Percentiles rank a stretch among this genome's conserved stretches.
phyloP scores from a whole-genome alignment of 2,329 filamentous ascomycete species.

The Nigrospora oryzae region DNA sequence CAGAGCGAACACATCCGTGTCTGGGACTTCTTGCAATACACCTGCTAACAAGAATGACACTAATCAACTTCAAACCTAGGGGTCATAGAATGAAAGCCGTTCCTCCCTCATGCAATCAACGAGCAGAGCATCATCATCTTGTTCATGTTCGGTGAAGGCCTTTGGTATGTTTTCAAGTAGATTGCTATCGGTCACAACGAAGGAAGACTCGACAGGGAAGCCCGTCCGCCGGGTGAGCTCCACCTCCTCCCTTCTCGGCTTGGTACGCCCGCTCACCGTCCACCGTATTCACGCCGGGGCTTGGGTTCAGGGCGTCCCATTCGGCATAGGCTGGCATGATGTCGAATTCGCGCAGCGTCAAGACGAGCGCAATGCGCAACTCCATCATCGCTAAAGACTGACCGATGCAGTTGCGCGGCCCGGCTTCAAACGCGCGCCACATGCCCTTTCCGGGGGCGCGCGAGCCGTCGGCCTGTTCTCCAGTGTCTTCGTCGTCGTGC shows the following conservation, averaged over 20 bases:
- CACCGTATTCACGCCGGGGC: conserved; percentile 6
- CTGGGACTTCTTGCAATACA: too few species aligned
- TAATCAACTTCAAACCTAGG: too few species aligned
- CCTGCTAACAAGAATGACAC: too few species aligned
- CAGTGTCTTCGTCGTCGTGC: not conserved
- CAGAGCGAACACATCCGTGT: too few species aligned
- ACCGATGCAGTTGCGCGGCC: conserved; percentile 19
- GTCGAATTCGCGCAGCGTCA: conserved; percentile 12
- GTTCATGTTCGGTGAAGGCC: too few species aligned
- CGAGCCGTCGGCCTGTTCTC: conserved; percentile 6
- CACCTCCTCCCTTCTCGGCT: conserved; percentile 11
- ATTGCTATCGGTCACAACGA: too few species aligned
- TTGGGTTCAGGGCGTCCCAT: conserved; percentile 10
- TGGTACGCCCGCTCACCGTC: conserved; percentile 14
- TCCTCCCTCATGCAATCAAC: too few species aligned
- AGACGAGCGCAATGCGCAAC: conserved; percentile 12
- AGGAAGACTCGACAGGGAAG: conserved; percentile 1
- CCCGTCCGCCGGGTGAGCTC: conserved; percentile 7
- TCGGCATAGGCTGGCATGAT: conserved; percentile 21
- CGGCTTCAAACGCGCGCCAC: conserved; percentile 17
- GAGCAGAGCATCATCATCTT: too few species aligned
- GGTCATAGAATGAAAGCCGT: too few species aligned
- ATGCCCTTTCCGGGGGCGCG: conserved; percentile 12
- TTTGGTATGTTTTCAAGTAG: too few species aligned
- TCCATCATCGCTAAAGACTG: conserved; percentile 19